phyloP scores from a whole-genome alignment of 805 yeast genomes.

The Wickerhamomyces chaumierensis region DNA sequence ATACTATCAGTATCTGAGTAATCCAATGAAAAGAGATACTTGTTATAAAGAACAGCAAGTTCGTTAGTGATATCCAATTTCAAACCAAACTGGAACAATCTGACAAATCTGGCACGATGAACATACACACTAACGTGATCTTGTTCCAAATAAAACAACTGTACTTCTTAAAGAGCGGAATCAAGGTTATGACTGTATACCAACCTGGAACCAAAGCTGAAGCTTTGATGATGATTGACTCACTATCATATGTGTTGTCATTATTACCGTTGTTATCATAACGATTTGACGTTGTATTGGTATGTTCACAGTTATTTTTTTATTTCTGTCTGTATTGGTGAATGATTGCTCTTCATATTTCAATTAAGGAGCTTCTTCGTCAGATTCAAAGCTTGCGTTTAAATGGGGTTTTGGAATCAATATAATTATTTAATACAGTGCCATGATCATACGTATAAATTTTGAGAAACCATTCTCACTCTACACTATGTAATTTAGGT shows the following conservation, averaged over 20 bases:
- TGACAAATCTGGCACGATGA: background rate
- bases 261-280: too few relatives aligned
- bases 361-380: background rate
- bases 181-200: background rate
- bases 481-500: too few relatives aligned
- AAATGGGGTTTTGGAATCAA: background rate
- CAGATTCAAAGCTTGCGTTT: background rate
- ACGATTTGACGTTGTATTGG: too few relatives aligned
- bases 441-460: too few relatives aligned
- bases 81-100: constrained; percentile 7
- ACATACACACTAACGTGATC: background rate
- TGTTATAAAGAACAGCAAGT: constrained; percentile 1
- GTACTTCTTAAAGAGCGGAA: background rate
- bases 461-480: too few relatives aligned
- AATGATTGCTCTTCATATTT: background rate
- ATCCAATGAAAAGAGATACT: constrained; percentile 4
- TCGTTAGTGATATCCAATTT: constrained; percentile 6
- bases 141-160: background rate
- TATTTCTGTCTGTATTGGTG: background rate
- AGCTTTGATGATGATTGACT: background rate
- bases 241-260: background rate
- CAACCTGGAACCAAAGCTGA: background rate
- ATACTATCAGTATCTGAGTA: background rate
- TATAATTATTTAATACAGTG: too few relatives aligned
- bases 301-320: too few relatives aligned